Evolutionary conservation across 2,329 filamentous ascomycete genomes (phyloP).

Genomic region (Sordariomycetes sp.): DNA sequence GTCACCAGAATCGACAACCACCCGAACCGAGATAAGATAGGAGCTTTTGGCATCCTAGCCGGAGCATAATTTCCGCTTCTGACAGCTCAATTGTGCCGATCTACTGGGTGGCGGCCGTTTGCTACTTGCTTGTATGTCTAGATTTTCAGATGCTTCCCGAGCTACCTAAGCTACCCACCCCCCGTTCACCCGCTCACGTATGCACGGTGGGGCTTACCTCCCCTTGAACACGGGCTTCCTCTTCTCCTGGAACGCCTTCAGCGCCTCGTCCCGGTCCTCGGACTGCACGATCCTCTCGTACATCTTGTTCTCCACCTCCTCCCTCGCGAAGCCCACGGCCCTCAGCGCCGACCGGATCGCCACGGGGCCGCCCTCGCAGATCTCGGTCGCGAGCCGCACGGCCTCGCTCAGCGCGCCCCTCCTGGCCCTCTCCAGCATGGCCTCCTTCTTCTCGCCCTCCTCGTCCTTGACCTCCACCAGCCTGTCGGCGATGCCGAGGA

Average conservation of each 20-base stretch:
- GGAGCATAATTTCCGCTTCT: background rate
- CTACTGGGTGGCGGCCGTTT: too few species aligned
- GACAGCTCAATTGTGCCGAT: background rate
- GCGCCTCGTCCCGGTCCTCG: slow-evolving; percentile 78
- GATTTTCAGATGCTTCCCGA: background rate
- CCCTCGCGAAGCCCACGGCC: slow-evolving; percentile 62
- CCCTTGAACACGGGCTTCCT: slow-evolving; percentile 49
- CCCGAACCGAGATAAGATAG: background rate
- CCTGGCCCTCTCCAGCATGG: slow-evolving; percentile 47
- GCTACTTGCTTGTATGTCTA: background rate
- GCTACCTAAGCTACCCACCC: background rate
- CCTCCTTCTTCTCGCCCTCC: slow-evolving; percentile 27
- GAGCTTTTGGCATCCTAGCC: too few species aligned
- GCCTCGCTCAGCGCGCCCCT: slow-evolving; percentile 64
- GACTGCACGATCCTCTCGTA: slow-evolving; percentile 77
- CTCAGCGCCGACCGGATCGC: slow-evolving; percentile 69
- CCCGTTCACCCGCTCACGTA: background rate
- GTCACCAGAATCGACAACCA: background rate
- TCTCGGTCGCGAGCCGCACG: slow-evolving; percentile 68
- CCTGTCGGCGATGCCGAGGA: slow-evolving; percentile 82
- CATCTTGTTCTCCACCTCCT: slow-evolving; percentile 75
- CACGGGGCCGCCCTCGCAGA: slow-evolving; percentile 82
- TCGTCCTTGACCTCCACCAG: slow-evolving; percentile 67
- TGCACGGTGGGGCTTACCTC: slow-evolving; percentile 20
- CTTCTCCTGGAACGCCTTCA: slow-evolving; percentile 68